Evolutionary conservation across 2,329 filamentous ascomycete species (phyloP), one percentile per base, ranked within the genome.

Genomic region (Penicillium sp.): DNA sequence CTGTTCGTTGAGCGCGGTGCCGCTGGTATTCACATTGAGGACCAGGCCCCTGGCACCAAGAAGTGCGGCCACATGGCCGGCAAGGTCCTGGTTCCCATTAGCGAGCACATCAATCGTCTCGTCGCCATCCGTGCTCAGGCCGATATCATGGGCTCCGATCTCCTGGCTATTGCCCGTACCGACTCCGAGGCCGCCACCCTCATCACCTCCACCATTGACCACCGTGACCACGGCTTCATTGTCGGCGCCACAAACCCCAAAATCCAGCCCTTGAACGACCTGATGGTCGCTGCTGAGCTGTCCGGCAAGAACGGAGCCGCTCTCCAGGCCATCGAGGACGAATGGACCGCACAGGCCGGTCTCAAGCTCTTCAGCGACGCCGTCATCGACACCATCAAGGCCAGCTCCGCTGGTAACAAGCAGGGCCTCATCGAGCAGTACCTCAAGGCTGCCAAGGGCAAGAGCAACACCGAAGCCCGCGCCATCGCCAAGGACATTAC

Each of bases 31-130:
- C 95, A 99, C 79, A 97, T 99, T 67, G 95, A 99, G 79, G 95
- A 99, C 75, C 95, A 98, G 79, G 93, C 95, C 4, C 93, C 95
- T 3, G 95, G 95, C 54, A 98, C 95, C 49, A 99, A 99, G 86
- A 99, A 99, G 85, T 99, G 95, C 76, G 95, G 95, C 62, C 95
- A 98, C 80, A 98, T 98, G 95, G 95, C 95, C 65, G 95, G 95
- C 71, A 98, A 98, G 81, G 95, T 98, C 44, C 83, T 99, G 59
- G 95, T 99, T 52, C 95, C 95, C 50, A 96, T 97, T 73, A 90
- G 87, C 78, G 95, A 99, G 81, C 95, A 99, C 81, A 97, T 98
- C 80, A 98, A 97, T 82, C 89, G 95, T 54, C 84, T 99, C 54
- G 92, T 99, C 50, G 93, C 95, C 67, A 98, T 99, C 75, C 89